A percentile compares a stretch with the other conserved stretches of the same genome.
phyloP scores from a whole-genome alignment of 2,329 filamentous ascomycete genomes.

The Plectosphaerella sp. region DNA sequence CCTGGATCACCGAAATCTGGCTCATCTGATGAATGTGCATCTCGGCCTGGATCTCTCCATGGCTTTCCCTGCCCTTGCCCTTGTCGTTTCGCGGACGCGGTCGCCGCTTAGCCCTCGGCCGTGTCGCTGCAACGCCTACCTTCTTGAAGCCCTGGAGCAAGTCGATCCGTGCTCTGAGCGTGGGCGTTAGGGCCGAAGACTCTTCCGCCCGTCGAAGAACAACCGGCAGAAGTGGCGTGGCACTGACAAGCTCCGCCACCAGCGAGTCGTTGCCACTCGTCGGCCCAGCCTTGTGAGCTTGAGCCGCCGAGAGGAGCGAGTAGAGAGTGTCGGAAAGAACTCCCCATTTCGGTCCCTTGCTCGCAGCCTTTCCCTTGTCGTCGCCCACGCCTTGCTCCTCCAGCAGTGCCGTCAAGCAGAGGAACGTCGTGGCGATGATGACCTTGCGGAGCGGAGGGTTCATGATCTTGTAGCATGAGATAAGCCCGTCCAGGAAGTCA shows the following conservation, averaged over 20 bases:
- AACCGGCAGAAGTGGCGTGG: conserved; percentile 68
- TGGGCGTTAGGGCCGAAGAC: conserved; percentile 43
- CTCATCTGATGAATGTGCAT: conserved; percentile 80
- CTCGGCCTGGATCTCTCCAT: conserved; percentile 32
- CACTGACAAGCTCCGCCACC: conserved; percentile 76
- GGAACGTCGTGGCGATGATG: conserved; percentile 69
- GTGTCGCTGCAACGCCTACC: conserved; percentile 41
- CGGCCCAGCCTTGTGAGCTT: conserved; percentile 54
- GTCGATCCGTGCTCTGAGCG: conserved; percentile 56
- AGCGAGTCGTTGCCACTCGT: conserved; percentile 63
- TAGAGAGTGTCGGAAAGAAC: conserved; percentile 81
- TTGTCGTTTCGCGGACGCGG: conserved; percentile 43
- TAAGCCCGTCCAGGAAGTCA: conserved; percentile 78
- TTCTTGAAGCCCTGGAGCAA: conserved; percentile 58
- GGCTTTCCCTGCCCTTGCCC: conserved; percentile 50
- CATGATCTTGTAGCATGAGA: conserved; percentile 60
- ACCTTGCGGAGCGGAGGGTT: conserved; percentile 60
- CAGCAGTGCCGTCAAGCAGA: conserved; percentile 68
- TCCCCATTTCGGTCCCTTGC: conserved; percentile 64
- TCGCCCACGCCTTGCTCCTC: conserved; percentile 26
- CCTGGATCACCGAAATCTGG: conserved; percentile 84
- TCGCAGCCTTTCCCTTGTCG: conserved; percentile 15
- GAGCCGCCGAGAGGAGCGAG: conserved; percentile 67
- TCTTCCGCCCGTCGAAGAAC: conserved; percentile 50
- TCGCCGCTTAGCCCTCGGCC: conserved; percentile 49